Evolutionary conservation across 2,329 filamentous ascomycete genomes (phyloP).

Genomic region (Penicillium sp.): DNA sequence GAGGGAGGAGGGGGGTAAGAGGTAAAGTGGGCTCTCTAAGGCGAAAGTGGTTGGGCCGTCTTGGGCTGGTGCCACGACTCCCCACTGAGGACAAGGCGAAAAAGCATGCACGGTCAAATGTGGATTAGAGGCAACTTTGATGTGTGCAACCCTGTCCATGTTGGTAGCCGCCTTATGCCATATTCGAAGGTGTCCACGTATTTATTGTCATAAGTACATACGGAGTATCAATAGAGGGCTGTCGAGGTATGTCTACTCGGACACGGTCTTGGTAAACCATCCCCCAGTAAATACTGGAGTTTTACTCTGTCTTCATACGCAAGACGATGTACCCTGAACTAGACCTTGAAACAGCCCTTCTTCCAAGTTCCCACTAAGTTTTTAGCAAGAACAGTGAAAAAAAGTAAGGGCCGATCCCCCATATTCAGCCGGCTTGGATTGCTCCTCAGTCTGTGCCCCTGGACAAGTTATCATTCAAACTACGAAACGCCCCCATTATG

Average conservation of each 20-base stretch:
- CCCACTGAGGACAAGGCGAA: constrained; percentile 29
- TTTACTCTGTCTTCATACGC: background rate
- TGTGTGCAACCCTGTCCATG: constrained; percentile 15
- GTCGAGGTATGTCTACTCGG: background rate
- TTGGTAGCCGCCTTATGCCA: constrained; percentile 17
- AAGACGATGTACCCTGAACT: background rate
- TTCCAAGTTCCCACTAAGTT: constrained; percentile 5
- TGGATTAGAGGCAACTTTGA: constrained; percentile 23
- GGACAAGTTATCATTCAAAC: constrained; percentile 6
- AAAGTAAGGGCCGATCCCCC: constrained; percentile 20
- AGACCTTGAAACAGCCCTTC: background rate
- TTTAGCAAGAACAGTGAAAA: constrained; percentile 7
- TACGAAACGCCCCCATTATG: constrained; percentile 13
- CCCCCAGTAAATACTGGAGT: background rate
- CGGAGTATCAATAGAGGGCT: background rate
- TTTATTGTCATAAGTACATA: background rate
- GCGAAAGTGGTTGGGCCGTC: constrained; percentile 36
- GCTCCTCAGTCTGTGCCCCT: constrained; percentile 24
- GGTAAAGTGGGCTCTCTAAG: constrained; percentile 31
- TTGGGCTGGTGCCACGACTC: constrained; percentile 45
- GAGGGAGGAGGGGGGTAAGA: constrained; percentile 30
- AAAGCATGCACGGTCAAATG: constrained; percentile 33
- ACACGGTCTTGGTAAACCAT: too few relatives aligned
- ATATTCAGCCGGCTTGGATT: constrained; percentile 21
- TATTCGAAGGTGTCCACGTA: too few relatives aligned